Conservation (phyloP, 306 rosid genomes). For the Senna tora region DNA sequence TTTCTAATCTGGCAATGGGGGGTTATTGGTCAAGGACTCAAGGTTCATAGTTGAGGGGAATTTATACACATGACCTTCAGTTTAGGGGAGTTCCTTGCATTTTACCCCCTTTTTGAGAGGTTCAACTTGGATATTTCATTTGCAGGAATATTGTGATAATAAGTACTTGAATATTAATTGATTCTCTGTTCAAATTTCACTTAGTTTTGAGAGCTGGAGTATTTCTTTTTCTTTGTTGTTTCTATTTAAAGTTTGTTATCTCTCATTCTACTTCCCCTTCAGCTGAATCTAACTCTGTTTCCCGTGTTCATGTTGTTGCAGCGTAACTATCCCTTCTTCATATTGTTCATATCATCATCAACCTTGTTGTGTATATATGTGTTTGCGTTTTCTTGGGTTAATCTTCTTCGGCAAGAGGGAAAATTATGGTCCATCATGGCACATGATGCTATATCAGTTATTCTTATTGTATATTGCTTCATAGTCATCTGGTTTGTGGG, state of each 20-base stretch:
- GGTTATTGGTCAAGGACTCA: too few species aligned
- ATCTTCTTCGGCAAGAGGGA: slow-evolving; percentile 56
- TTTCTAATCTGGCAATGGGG: too few species aligned
- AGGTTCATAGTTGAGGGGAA: too few species aligned
- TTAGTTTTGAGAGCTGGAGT: neutral
- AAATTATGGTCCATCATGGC: slow-evolving; percentile 52
- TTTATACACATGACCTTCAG: too few species aligned
- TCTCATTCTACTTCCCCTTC: neutral
- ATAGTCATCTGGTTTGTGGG: slow-evolving; percentile 91
- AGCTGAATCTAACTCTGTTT: slow-evolving; percentile 35
- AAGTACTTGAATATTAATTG: neutral
- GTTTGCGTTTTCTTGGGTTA: slow-evolving; percentile 76
- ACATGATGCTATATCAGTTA: slow-evolving; percentile 58
- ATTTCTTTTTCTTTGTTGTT: neutral
- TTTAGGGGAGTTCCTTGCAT: too few species aligned
- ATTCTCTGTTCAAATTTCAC: neutral
- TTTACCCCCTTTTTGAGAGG: too few species aligned
- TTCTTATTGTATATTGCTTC: slow-evolving; percentile 84
- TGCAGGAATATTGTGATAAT: neutral
- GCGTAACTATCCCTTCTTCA: slow-evolving; percentile 90
- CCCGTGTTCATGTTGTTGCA: slow-evolving; percentile 49
- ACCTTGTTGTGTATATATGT: slow-evolving; percentile 78
- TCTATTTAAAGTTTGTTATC: neutral
- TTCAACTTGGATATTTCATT: neutral
- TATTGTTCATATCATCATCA: slow-evolving; percentile 76